Percentiles rank a stretch among this genome's conserved stretches.
Conservation (phyloP, 164 flowering plant species). For the Sedum album region DNA sequence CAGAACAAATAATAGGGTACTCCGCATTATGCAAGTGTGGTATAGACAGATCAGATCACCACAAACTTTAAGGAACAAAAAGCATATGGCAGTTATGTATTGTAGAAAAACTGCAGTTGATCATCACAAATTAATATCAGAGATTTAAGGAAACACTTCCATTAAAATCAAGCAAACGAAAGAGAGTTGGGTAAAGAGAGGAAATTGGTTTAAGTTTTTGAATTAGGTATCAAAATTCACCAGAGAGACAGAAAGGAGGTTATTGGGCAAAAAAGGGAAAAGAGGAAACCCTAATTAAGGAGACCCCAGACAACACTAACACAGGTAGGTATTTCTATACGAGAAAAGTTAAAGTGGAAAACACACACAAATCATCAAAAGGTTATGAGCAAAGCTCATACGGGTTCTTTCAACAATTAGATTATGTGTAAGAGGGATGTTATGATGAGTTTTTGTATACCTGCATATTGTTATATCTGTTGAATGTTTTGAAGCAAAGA, state of each 20-base stretch:
- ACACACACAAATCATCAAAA: neutral
- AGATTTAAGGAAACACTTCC: neutral
- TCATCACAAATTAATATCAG: neutral
- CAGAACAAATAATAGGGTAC: neutral
- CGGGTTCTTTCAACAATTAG: too few species aligned
- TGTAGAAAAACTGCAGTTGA: constrained; percentile 22
- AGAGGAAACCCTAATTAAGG: neutral
- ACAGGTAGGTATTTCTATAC: neutral
- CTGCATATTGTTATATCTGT: constrained; percentile 99
- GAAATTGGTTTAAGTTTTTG: too few species aligned
- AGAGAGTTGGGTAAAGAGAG: neutral
- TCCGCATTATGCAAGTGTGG: neutral
- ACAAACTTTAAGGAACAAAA: constrained; percentile 39
- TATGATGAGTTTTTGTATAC: constrained; percentile 20
- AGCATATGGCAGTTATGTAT: constrained; percentile 17
- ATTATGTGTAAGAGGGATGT: neutral
- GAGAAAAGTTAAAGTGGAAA: neutral
- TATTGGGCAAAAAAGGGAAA: neutral
- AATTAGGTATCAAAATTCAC: neutral
- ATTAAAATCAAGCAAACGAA: neutral
- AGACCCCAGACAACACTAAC: neutral
- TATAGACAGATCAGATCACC: constrained; percentile 9
- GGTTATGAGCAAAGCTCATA: too few species aligned
- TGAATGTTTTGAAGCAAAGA: too few species aligned
- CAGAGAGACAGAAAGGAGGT: neutral